These are phyloP conservation scores for Zygotorulaspora florentina DNA, from an alignment of 805 yeast species.

Conservation along the genomic window DNA sequence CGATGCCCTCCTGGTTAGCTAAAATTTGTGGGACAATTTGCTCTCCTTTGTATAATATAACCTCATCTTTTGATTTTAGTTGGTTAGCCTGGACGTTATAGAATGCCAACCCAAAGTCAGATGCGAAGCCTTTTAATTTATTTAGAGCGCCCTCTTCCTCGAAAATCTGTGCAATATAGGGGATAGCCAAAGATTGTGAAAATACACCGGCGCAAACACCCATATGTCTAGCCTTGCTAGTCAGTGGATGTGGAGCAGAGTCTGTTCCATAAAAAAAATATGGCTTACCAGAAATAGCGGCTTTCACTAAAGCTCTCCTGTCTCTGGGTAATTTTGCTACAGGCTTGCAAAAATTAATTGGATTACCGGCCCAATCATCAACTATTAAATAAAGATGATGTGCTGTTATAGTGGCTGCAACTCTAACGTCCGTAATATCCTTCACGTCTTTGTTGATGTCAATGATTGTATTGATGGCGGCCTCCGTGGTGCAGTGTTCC, in stretches of 20 bases:
- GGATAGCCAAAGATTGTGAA: conserved; percentile 77
- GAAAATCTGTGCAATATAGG: conserved; percentile 84
- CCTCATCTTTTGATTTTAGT: conserved; percentile 45
- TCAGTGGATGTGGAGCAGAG: conserved; percentile 93
- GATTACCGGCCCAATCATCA: conserved; percentile 96
- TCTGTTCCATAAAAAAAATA: conserved; percentile 96
- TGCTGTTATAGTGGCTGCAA: conserved; percentile 92
- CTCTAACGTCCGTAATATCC: conserved; percentile 45
- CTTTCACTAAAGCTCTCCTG: conserved; percentile 70
- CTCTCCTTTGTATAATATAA: conserved; percentile 51
- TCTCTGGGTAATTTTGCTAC: conserved; percentile 92
- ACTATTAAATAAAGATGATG: conserved; percentile 87
- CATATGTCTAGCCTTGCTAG: conserved; percentile 65
- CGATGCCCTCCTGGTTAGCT: conserved; percentile 41
- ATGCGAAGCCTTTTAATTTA: conserved; percentile 67
- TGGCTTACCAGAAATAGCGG: conserved; percentile 89
- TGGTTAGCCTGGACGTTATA: conserved; percentile 53
- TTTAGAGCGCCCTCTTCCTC: conserved; percentile 61
- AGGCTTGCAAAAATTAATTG: conserved; percentile 94
- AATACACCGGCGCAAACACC: conserved; percentile 98
- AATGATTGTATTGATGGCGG: conserved; percentile 75
- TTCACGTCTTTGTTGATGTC: conserved; percentile 49
- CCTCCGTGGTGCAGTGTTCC: conserved; percentile 92
- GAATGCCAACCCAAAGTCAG: conserved; percentile 66
- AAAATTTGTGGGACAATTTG: conserved; percentile 57